phyloP scores from a whole-genome alignment of 306 rosid species.

The Acacia acuminata region DNA sequence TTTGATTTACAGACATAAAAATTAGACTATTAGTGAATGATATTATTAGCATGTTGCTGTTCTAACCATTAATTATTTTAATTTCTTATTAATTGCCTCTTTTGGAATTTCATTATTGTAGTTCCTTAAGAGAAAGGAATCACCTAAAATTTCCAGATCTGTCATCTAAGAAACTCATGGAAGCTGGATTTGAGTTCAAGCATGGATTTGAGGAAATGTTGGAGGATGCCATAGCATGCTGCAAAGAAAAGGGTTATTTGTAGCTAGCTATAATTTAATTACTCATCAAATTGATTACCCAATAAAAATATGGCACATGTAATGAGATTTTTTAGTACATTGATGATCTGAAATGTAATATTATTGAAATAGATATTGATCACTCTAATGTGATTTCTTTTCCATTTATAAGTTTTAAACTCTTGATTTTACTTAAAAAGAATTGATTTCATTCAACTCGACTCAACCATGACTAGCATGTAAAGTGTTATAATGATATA shows the following conservation, averaged over 20 bases:
- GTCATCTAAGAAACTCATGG: not conserved
- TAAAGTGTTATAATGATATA: not conserved
- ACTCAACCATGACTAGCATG: too few relatives aligned
- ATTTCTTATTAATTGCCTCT: too few relatives aligned
- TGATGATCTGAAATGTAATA: not conserved
- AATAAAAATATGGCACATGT: not conserved
- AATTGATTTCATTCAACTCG: not conserved
- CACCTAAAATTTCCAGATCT: not conserved
- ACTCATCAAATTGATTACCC: not conserved
- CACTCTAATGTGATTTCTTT: too few relatives aligned
- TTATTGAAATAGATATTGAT: too few relatives aligned
- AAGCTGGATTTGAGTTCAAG: constrained; percentile 39
- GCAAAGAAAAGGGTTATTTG: constrained; percentile 12
- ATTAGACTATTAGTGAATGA: not conserved
- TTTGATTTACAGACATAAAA: not conserved
- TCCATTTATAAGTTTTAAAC: not conserved
- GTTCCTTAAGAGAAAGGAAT: not conserved
- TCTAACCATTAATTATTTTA: not conserved
- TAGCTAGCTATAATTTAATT: not conserved
- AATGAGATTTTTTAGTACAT: not conserved
- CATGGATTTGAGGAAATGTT: constrained; percentile 44
- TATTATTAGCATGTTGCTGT: not conserved
- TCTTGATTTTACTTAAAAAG: too few relatives aligned
- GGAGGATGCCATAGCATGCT: constrained; percentile 33
- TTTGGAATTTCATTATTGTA: not conserved